These are phyloP conservation scores for Batkoa obscura DNA, from an alignment of 371 early-diverging fungal genomes.

Conservation along the genomic window DNA sequence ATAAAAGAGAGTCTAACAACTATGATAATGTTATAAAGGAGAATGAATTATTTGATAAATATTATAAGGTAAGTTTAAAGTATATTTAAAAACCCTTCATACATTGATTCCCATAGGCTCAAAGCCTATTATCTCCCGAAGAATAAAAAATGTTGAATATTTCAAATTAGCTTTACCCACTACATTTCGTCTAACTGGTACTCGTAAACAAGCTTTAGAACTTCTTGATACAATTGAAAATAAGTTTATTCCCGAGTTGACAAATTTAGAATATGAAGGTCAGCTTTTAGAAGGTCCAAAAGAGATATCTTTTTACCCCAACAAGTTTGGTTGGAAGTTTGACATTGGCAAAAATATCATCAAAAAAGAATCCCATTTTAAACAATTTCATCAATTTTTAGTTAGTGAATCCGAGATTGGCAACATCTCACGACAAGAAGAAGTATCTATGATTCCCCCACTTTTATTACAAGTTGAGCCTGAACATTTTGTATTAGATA, in stretches of 20 bases:
- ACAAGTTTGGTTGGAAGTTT: conserved; percentile 74
- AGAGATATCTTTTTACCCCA: conserved; percentile 78
- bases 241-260: conserved; percentile 30
- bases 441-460: conserved; percentile 97
- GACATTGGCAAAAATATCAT: conserved; percentile 45
- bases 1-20: too few species aligned
- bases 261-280: conserved; percentile 40
- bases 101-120: conserved; percentile 23
- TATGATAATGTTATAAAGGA: conserved; percentile 3
- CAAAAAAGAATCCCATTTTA: conserved; percentile 45
- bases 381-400: conserved; percentile 78
- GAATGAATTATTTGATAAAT: conserved; percentile 6
- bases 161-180: conserved; percentile 59
- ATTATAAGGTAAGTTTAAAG: conserved; percentile 5
- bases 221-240: conserved; percentile 29
- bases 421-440: conserved; percentile 92
- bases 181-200: conserved; percentile 85
- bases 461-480: conserved; percentile 84
- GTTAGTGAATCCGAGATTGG: conserved; percentile 91
- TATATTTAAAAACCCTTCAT: not conserved
- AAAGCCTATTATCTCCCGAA: conserved; percentile 64
- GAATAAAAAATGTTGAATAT: conserved; percentile 41
- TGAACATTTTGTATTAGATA: conserved; percentile 65
- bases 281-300: conserved; percentile 47
- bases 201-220: conserved; percentile 31